Conservation (phyloP, 225 moss, liverwort and hornwort species). For the Straminergon stramineum region DNA sequence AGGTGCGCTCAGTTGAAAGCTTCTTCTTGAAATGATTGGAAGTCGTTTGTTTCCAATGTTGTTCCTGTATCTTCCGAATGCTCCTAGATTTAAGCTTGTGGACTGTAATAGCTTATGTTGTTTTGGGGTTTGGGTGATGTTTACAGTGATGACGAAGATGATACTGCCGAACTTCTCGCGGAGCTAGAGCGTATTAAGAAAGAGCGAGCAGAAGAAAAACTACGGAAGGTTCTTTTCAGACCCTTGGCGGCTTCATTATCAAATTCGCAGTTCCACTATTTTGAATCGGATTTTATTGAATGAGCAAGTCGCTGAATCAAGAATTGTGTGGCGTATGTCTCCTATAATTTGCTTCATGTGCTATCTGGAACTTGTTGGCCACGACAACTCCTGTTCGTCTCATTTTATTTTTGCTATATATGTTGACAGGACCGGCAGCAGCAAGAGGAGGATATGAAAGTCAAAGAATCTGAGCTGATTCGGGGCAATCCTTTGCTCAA, state of each 20-base stretch:
- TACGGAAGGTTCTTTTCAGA: slow-evolving; percentile 48
- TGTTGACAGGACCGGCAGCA: slow-evolving; percentile 58
- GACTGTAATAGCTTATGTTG: neutral
- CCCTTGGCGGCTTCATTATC: neutral
- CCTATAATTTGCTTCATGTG: neutral
- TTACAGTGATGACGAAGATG: slow-evolving; percentile 72
- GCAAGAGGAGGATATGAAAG: slow-evolving; percentile 80
- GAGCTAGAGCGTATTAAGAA: slow-evolving; percentile 98
- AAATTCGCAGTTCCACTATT: neutral
- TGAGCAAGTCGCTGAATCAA: neutral
- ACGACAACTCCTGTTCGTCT: neutral
- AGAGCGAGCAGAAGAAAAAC: slow-evolving; percentile 80
- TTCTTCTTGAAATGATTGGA: neutral
- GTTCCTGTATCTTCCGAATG: neutral
- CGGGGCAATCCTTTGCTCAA: slow-evolving; percentile 90
- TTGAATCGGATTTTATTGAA: neutral
- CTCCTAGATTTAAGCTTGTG: neutral
- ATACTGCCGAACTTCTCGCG: slow-evolving; percentile 82
- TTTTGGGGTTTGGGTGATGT: neutral
- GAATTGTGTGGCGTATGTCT: neutral
- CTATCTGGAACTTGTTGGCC: neutral
- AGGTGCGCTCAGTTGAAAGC: slow-evolving; percentile 30
- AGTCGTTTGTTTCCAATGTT: neutral
- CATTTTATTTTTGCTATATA: neutral
- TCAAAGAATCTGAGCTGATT: slow-evolving; percentile 79